Conservation (phyloP, 2,329 filamentous ascomycete species). For the Aspergillus sp. region DNA sequence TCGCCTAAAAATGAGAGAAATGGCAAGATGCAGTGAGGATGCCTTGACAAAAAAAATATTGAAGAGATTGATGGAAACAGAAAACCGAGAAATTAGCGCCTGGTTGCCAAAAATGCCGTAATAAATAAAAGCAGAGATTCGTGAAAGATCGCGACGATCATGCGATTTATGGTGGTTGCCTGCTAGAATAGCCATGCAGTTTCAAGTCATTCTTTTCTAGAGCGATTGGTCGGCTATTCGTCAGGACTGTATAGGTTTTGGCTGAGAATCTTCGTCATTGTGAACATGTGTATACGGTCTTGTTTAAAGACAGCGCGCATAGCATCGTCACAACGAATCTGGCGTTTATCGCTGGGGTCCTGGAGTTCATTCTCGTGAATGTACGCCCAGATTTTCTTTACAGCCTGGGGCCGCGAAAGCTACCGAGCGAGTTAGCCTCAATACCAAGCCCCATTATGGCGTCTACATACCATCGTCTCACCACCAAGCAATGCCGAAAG, state of each 20-base stretch:
- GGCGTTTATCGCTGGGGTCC: constrained; percentile 85
- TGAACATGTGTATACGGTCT: constrained; percentile 94
- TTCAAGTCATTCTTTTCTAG: constrained; percentile 15
- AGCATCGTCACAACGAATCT: constrained; percentile 88
- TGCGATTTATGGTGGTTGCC: constrained; percentile 1
- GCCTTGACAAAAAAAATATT: neutral
- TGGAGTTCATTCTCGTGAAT: constrained; percentile 88
- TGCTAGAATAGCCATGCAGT: constrained; percentile 6
- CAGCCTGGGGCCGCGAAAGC: constrained; percentile 90
- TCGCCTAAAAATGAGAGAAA: neutral
- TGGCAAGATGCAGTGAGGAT: constrained; percentile 7
- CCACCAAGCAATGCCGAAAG: constrained; percentile 47
- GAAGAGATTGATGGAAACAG: constrained; percentile 7
- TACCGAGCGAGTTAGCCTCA: constrained; percentile 41
- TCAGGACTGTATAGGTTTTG: constrained; percentile 85
- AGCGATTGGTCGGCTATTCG: constrained; percentile 49
- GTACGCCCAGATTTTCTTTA: constrained; percentile 95
- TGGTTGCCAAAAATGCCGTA: constrained; percentile 33
- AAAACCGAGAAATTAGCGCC: constrained; percentile 24
- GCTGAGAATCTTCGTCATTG: constrained; percentile 95
- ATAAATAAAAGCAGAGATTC: constrained; percentile 24
- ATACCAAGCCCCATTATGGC: neutral
- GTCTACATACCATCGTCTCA: constrained; percentile 41
- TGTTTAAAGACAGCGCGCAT: constrained; percentile 92
- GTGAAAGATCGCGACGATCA: constrained; percentile 21